phyloP scores from a whole-genome alignment of 1,284 basidiomycete genomes.

The Takashimella tepidaria region DNA sequence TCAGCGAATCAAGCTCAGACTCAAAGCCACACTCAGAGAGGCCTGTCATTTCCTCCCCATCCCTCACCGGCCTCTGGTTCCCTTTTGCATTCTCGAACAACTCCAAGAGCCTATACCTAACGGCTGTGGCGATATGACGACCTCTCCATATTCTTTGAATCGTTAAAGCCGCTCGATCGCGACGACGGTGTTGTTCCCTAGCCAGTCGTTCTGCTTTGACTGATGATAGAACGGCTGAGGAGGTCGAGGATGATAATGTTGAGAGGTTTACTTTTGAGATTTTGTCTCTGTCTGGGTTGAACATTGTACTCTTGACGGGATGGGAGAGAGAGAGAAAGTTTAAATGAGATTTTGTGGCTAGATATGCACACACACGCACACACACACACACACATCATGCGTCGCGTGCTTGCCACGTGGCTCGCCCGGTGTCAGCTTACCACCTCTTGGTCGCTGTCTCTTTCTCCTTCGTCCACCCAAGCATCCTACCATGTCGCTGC shows the following conservation, averaged over 20 bases:
- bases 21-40: too few relatives aligned
- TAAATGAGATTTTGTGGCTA: neutral
- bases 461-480: neutral
- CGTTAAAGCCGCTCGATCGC: constrained; percentile 26
- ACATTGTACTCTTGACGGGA: constrained; percentile 3
- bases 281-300: constrained; percentile 16
- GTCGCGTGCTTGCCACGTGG: neutral
- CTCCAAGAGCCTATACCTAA: too few relatives aligned
- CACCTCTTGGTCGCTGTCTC: neutral
- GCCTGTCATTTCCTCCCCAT: too few relatives aligned
- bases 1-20: too few relatives aligned
- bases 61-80: too few relatives aligned
- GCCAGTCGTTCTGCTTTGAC: constrained; percentile 37
- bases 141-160: constrained; percentile 46
- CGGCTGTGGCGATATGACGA: constrained; percentile 8
- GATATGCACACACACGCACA: neutral
- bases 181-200: constrained; percentile 30
- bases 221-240: constrained; percentile 28
- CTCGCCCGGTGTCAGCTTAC: neutral
- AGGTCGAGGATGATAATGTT: constrained; percentile 32
- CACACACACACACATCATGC: neutral
- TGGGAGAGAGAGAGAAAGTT: neutral
- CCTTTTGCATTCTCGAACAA: too few relatives aligned
- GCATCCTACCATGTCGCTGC: neutral
- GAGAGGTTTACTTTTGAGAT: constrained; percentile 35